Evolutionary conservation across 352 stramenopile species (phyloP), one percentile per base, ranked within the genome.

Genomic region (Globisporangium abappressorium): DNA sequence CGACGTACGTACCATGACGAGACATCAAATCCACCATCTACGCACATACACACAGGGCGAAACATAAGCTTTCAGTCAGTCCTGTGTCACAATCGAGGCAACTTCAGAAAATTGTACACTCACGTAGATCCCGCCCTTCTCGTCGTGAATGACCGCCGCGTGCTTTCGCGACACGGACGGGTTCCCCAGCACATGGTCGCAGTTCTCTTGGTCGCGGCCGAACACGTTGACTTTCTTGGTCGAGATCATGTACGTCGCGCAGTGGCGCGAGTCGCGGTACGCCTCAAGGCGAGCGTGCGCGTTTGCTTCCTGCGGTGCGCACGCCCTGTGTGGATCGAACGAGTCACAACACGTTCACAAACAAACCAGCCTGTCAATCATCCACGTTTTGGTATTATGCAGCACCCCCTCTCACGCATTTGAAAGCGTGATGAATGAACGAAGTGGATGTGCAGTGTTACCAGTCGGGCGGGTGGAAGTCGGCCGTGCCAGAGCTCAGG

Each of bases 21-120:
- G 89, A 96, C 89, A 96, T 96, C 15, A 96, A 70, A 57, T 96
- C 89, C 61, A 94, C 87, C 54, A 96, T 79, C 89, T 96, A 74
- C 22, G 58, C 46, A 49, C 53, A 51, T 5, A 63, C 56, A 71
- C 9, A 59, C 30, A 66, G 41, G 11, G 26, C 24, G 57, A n/a
- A 18, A 30, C 43, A 58, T 20, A 49, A 4, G 11, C 24, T 5
- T 7, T 24, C 28, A 49, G 38, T 60, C 47, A 54, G 41, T 14
- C 11, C 6, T 36, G 55, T 28, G 51, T 12, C 46, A 66, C 33
- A 36, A 11, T 5, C 30, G 4, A 51, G 30, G 20, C 22, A 30
- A 24, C 54, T 38, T 43, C 38, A 36, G 24, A 20, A 62, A 62
- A 30, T 30, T 30, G 8, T 53, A 36, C 26, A 80, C 84, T 64